Conservation (phyloP, 208 protist species). For the Acanthamoeba comandoni region DNA sequence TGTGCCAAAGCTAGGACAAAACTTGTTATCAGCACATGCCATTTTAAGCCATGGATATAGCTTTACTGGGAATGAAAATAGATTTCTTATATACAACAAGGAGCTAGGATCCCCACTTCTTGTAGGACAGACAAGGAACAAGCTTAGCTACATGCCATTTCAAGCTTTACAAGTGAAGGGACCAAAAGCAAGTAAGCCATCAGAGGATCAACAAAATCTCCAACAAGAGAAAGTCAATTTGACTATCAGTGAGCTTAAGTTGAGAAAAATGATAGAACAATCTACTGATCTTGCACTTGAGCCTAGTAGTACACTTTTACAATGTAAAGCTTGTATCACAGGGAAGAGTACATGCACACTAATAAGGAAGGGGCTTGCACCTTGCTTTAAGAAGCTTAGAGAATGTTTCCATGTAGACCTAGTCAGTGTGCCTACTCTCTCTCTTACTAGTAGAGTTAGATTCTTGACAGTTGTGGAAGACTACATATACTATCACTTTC, state of each 20-base stretch:
- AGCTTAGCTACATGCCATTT: conserved; percentile 7
- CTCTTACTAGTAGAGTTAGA: background rate
- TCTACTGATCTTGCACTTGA: conserved; percentile 1
- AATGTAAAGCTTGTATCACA: conserved; percentile 3
- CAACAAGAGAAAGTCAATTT: background rate
- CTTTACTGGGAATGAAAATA: background rate
- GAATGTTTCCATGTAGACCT: background rate
- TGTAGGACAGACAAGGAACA: conserved; percentile 19
- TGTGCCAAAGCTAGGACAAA: background rate
- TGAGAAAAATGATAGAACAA: background rate
- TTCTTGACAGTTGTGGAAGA: conserved; percentile 15
- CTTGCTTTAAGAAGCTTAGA: background rate
- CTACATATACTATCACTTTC: background rate
- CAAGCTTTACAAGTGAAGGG: background rate
- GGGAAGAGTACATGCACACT: background rate
- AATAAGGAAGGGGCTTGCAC: background rate
- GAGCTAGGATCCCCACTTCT: background rate
- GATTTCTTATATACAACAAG: background rate
- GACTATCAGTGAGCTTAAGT: background rate
- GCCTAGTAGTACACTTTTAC: background rate
- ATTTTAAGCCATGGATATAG: background rate
- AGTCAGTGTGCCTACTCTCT: background rate
- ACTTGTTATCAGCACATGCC: background rate
- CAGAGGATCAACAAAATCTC: background rate
- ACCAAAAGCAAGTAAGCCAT: background rate